Percentiles rank a stretch among this genome's conserved stretches.
These are phyloP conservation scores for Jackrogersella minutella DNA, from an alignment of 495 filamentous ascomycete species.

Conservation along the genomic window DNA sequence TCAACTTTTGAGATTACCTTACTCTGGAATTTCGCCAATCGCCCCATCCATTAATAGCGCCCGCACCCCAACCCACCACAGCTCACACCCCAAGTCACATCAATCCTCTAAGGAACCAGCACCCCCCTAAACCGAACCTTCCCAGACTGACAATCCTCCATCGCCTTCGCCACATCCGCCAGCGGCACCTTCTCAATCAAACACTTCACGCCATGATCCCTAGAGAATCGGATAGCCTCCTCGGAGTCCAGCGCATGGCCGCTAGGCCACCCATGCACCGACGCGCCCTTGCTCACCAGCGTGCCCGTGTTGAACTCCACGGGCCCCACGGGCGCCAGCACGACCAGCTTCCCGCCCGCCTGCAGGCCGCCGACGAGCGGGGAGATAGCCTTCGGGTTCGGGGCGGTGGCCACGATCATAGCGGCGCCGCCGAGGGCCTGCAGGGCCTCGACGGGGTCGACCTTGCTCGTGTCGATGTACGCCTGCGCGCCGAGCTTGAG, in stretches of 20 bases:
- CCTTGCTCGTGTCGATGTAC: conserved; percentile 68
- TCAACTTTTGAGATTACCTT: no score
- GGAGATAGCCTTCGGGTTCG: conserved; percentile 61
- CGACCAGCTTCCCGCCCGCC: conserved; percentile 65
- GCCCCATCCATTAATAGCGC: not conserved
- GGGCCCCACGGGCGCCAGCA: conserved; percentile 63
- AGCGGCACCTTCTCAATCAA: conserved; percentile 70
- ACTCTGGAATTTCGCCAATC: no score
- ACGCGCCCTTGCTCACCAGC: conserved; percentile 59
- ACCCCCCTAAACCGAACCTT: conserved; percentile 61
- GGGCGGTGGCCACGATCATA: conserved; percentile 70
- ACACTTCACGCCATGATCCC: conserved; percentile 66
- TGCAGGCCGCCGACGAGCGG: conserved; percentile 64
- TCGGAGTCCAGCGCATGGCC: conserved; percentile 71
- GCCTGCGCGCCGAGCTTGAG: conserved; percentile 69
- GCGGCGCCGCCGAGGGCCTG: conserved; percentile 67
- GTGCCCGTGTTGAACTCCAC: conserved; percentile 59
- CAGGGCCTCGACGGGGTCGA: conserved; percentile 59
- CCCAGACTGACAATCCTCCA: conserved; percentile 55
- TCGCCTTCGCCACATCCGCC: conserved; percentile 62
- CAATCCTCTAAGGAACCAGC: conserved; percentile 55
- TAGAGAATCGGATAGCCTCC: conserved; percentile 70
- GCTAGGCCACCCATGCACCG: conserved; percentile 68
- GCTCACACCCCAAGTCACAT: not conserved
- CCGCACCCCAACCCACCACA: not conserved